Conservation (phyloP, 257 asterid species). For the Scutellaria galericulata region DNA sequence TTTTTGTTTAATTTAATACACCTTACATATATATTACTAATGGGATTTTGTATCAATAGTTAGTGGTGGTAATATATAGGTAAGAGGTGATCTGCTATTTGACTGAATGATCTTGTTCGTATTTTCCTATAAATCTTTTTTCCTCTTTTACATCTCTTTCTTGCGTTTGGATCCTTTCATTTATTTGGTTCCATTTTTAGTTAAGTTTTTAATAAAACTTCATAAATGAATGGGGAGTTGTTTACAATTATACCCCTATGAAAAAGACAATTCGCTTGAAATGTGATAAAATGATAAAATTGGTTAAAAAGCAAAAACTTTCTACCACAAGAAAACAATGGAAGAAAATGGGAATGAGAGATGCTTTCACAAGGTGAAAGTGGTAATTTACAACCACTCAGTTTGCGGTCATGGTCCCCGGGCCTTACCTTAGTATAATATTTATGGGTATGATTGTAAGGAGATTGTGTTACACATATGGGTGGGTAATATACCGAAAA, state of each 20-base stretch:
- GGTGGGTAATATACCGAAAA: no score
- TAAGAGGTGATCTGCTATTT: not conserved
- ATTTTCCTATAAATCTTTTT: constrained; percentile 5
- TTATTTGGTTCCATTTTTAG: constrained; percentile 16
- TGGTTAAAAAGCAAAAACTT: constrained; percentile 39
- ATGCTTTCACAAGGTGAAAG: constrained; percentile 28
- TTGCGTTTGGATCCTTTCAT: constrained; percentile 26
- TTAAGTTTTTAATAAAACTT: not conserved
- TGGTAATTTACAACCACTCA: constrained; percentile 30
- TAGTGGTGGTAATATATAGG: not conserved
- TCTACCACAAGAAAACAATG: constrained; percentile 34
- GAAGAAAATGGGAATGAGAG: constrained; percentile 15
- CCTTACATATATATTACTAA: not conserved
- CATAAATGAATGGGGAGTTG: constrained; percentile 5
- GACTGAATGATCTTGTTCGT: not conserved
- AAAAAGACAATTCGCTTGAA: constrained; percentile 19
- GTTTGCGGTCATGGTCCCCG: constrained; percentile 13
- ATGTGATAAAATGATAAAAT: constrained; percentile 25
- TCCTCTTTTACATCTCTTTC: constrained; percentile 17
- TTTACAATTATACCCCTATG: constrained; percentile 14
- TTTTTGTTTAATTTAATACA: no score
- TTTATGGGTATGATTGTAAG: not conserved
- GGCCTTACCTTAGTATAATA: not conserved
- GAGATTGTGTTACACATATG: no score
- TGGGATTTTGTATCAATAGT: no score